phyloP scores from a whole-genome alignment of 192 early-diverging fungal species.

The Obelidium mucronatum region DNA sequence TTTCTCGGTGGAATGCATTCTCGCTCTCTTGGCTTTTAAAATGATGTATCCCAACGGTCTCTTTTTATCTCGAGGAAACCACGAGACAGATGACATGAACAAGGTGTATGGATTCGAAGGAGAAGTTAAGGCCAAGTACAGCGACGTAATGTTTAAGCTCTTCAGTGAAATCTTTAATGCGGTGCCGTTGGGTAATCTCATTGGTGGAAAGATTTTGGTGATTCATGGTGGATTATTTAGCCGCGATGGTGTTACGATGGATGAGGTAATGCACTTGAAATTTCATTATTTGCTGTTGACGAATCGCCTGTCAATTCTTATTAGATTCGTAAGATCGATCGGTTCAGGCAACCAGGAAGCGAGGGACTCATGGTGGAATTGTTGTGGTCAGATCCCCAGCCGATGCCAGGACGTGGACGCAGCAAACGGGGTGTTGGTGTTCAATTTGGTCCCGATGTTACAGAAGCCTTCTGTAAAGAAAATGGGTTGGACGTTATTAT shows the following conservation, averaged over 20 bases:
- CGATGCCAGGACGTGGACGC: constrained; percentile 78
- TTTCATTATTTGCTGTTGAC: no score
- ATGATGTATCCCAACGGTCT: constrained; percentile 85
- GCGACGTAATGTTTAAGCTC: constrained; percentile 88
- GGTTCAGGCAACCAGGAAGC: constrained; percentile 81
- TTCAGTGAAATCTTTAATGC: constrained; percentile 96
- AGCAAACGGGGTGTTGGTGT: constrained; percentile 94
- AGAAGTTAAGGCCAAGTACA: constrained; percentile 95
- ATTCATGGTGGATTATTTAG: constrained; percentile 96
- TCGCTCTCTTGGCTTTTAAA: constrained; percentile 92
- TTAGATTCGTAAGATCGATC: constrained; percentile 79
- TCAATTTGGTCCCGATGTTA: constrained; percentile 98
- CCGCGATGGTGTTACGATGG: constrained; percentile 88
- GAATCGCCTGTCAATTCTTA: background rate
- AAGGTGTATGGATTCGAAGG: constrained; percentile 99
- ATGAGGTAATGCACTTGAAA: constrained; percentile 59
- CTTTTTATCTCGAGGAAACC: constrained; percentile 94
- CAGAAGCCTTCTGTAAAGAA: constrained; percentile 82
- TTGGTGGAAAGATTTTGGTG: constrained; percentile 92
- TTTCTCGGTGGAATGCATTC: constrained; percentile 96
- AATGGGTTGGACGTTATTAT: constrained; percentile 91
- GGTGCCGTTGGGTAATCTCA: constrained; percentile 90
- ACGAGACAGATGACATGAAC: constrained; percentile 99
- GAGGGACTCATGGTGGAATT: constrained; percentile 92
- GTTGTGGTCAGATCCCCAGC: constrained; percentile 97